Base-by-base conservation (phyloP, 75 land plant species). In the Chamaecyparis obtusa region DNA sequence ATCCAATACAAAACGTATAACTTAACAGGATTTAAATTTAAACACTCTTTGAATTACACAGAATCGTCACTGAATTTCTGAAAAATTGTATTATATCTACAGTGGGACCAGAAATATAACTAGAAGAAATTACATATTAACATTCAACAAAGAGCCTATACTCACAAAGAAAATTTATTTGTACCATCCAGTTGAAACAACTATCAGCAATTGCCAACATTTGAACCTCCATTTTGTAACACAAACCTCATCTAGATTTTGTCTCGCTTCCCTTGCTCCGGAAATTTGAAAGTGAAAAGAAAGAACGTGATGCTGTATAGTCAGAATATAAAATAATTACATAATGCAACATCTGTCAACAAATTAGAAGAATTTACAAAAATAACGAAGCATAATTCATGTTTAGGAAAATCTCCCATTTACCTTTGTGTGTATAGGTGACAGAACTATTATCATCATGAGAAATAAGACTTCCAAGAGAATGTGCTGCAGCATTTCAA, bases 261-360 rank as follows among this genome's bases (percentile, higher is more conserved):
- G 92, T 93, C 60, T 93, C 94, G 74, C 88, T 90, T 24, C 81
- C 89, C 88, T 92, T 93, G 88, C 92, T 89, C 57, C 94, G 91
- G 48, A 94, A 94, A 9, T 94, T 93, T 55, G 97, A 92, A 30
- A 95, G 91, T 81, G 95, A 77, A 46, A 94, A 95, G 88, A 95
- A 95, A 17, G 87, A 79, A 15, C 95, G 93, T 35, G 97, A 92
- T 32, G 90, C 97, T 95, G 95, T 79, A 57, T 3, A 21, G 8
- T 85, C 9, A 87, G 39, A 86, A 55, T 17, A 36, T 54, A 15
- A 54, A 55, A 83, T 30, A 48, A 49, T 43, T 39, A 55, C 10
- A 13, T 87, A 81, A 33, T 48, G 10, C 32, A 11, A n/a, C 46
- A 41, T 32, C 9, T 36, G 19, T 43, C 19, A 32, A 2, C 51